A percentile compares a stretch with the other conserved stretches of the same genome.
Evolutionary conservation across 441 rosid genomes (phyloP).

Genomic region (Pelargonium australe): DNA sequence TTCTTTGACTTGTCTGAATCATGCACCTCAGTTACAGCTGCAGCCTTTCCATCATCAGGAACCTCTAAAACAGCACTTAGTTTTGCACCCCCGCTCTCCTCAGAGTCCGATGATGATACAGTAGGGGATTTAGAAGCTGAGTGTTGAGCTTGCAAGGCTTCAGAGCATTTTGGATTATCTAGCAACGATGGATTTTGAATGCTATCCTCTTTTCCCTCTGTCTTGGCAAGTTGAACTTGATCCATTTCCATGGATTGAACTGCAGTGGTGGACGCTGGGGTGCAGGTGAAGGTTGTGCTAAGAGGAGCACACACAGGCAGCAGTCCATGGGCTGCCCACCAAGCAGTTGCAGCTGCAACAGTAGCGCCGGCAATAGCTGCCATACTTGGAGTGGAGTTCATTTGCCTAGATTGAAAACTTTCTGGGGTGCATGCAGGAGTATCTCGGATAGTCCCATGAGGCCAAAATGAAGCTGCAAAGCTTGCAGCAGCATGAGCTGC

Average conservation of each 20-base stretch:
- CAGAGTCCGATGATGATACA: constrained; percentile 41
- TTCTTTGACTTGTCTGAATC: constrained; percentile 44
- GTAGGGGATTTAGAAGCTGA: constrained; percentile 45
- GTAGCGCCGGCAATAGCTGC: constrained; percentile 82
- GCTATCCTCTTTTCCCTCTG: constrained; percentile 26
- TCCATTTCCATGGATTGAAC: constrained; percentile 37
- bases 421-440: constrained; percentile 45
- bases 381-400: constrained; percentile 54
- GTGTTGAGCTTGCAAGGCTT: constrained; percentile 49
- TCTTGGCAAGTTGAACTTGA: constrained; percentile 28
- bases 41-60: constrained; percentile 35
- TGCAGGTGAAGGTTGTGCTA: constrained; percentile 47
- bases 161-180: constrained; percentile 39
- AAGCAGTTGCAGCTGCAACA: constrained; percentile 91
- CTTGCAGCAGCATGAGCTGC: constrained; percentile 89
- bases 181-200: constrained; percentile 33
- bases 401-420: constrained; percentile 36
- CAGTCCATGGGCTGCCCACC: constrained; percentile 97
- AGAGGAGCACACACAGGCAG: constrained; percentile 72
- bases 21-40: constrained; percentile 33
- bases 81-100: constrained; percentile 50
- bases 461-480: constrained; percentile 80
- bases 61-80: constrained; percentile 29
- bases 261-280: constrained; percentile 38
- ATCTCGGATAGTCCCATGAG: constrained; percentile 51